A percentile compares a stretch with the other conserved stretches of the same genome.
Conservation (phyloP, 2,329 filamentous ascomycete genomes). For the Botrytis galanthina region DNA sequence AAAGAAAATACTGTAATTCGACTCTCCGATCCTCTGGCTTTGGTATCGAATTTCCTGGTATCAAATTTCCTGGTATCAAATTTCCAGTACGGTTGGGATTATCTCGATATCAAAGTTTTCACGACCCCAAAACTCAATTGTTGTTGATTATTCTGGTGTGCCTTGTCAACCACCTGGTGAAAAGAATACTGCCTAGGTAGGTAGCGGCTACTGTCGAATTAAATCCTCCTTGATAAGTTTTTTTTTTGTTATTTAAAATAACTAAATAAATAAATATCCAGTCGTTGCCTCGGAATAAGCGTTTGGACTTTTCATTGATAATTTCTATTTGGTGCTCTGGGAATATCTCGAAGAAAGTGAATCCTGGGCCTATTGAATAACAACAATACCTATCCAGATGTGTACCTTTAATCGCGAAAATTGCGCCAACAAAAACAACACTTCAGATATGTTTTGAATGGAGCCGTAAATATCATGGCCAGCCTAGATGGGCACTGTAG, state of each 20-base stretch:
- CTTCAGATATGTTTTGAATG: background rate
- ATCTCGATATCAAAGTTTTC: background rate
- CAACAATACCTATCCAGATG: background rate
- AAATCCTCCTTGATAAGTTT: background rate
- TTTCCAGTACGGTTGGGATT: background rate
- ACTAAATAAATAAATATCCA: background rate
- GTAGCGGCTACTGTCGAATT: background rate
- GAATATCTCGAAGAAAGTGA: background rate
- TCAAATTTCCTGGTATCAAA: background rate
- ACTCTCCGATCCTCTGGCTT: background rate
- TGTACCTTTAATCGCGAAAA: background rate
- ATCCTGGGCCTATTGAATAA: background rate
- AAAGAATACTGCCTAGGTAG: background rate
- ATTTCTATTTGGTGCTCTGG: background rate
- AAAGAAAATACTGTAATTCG: background rate
- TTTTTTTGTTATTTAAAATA: background rate
- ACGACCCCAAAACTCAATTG: background rate
- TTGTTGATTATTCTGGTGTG: background rate
- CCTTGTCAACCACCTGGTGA: background rate
- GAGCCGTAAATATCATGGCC: background rate
- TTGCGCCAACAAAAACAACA: background rate
- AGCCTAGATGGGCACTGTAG: background rate
- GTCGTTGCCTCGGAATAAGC: background rate
- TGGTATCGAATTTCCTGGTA: background rate
- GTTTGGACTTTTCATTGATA: background rate